A percentile compares a stretch with the other conserved stretches of the same genome.
These are phyloP conservation scores for Botrytis tulipae DNA, from an alignment of 2,329 filamentous ascomycete species.

Conservation along the genomic window DNA sequence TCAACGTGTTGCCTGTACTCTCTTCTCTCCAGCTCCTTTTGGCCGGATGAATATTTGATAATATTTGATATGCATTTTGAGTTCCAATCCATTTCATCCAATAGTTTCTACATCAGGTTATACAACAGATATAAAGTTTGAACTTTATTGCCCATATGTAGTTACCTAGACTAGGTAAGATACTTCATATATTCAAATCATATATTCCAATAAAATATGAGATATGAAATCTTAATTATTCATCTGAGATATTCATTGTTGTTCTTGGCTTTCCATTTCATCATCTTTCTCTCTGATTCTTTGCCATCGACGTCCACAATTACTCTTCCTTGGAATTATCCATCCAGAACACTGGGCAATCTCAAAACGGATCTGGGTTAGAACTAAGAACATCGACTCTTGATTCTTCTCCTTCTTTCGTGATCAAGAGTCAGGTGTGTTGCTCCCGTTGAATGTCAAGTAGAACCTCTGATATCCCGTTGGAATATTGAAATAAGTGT, in stretches of 20 bases:
- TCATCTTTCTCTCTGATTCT: background rate
- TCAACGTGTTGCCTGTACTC: background rate
- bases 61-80: background rate
- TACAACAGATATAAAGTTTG: background rate
- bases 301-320: background rate
- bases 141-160: background rate
- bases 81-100: background rate
- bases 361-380: background rate
- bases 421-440: background rate
- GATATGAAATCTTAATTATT: background rate
- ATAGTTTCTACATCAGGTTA: background rate
- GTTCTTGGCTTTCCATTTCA: background rate
- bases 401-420: background rate
- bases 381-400: background rate
- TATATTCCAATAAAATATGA: background rate
- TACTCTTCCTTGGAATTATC: background rate
- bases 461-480: background rate
- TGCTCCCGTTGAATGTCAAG: background rate
- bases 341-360: background rate
- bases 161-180: background rate
- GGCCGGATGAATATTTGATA: background rate
- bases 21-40: background rate
- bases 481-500: background rate
- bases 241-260: background rate
- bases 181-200: background rate